These are phyloP conservation scores for Paecilomyces variotii DNA, from an alignment of 2,329 filamentous ascomycete species.

Conservation along the genomic window DNA sequence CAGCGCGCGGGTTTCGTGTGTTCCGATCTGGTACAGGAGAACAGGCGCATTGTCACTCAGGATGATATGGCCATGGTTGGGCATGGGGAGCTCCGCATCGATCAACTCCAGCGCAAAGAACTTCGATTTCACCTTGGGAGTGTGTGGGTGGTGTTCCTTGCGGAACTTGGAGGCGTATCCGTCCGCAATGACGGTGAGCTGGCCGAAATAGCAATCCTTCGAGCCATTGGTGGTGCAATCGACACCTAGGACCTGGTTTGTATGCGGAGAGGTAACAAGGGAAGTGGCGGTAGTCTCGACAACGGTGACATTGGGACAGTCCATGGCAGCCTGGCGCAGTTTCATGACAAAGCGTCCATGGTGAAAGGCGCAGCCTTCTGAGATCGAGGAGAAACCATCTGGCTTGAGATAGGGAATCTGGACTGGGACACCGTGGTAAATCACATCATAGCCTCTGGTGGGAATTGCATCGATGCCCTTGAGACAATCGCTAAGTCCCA, in stretches of 20 bases:
- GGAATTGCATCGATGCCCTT: slow-evolving; percentile 81
- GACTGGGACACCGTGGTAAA: slow-evolving; percentile 68
- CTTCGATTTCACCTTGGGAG: slow-evolving; percentile 68
- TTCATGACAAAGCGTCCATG: slow-evolving; percentile 88
- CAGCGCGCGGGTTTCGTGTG: slow-evolving; percentile 82
- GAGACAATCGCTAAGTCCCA: slow-evolving; percentile 74
- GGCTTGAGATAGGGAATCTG: slow-evolving; percentile 70
- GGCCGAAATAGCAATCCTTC: slow-evolving; percentile 75
- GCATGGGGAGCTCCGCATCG: slow-evolving; percentile 69
- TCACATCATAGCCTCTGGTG: slow-evolving; percentile 79
- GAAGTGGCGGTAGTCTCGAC: slow-evolving; percentile 81
- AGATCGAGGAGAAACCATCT: slow-evolving; percentile 37
- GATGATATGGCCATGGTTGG: slow-evolving; percentile 77
- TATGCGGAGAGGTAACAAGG: slow-evolving; percentile 62
- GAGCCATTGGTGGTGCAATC: slow-evolving; percentile 59
- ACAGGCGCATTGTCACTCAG: slow-evolving; percentile 71
- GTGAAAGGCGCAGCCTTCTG: slow-evolving; percentile 78
- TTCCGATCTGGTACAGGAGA: slow-evolving; percentile 93
- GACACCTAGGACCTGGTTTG: slow-evolving; percentile 72
- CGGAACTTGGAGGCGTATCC: slow-evolving; percentile 91
- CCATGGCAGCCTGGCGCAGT: slow-evolving; percentile 65
- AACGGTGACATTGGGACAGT: slow-evolving; percentile 75
- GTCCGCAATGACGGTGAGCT: slow-evolving; percentile 82
- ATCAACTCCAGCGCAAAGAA: slow-evolving; percentile 93
- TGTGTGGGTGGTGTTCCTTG: slow-evolving; percentile 61